Percentiles rank a stretch among this genome's conserved stretches.
Evolutionary conservation across 2,329 filamentous ascomycete genomes (phyloP).

Genomic region (Clarireedia hainanense): DNA sequence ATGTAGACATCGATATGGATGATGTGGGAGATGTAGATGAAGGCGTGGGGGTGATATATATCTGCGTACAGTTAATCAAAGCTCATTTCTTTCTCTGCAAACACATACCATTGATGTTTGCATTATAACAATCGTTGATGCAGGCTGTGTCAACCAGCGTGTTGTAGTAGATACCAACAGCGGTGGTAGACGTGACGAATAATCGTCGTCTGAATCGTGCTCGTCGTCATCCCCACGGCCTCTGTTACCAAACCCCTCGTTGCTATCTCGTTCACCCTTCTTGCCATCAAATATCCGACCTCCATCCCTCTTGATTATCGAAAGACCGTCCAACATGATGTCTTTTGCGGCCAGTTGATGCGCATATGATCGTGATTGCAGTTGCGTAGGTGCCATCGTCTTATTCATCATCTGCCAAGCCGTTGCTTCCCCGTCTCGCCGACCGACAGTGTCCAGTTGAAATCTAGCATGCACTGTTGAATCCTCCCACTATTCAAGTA

Average conservation of each 20-base stretch:
- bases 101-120: neutral
- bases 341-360: constrained; percentile 12
- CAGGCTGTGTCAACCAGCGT: neutral
- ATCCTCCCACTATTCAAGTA: constrained; percentile 7
- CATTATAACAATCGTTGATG: neutral
- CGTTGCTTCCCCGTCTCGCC: constrained; percentile 14
- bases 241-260: too few relatives aligned
- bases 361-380: constrained; percentile 13
- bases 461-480: constrained; percentile 19
- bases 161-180: neutral
- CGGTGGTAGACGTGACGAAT: neutral
- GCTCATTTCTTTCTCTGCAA: neutral
- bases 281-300: neutral
- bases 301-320: constrained; percentile 6
- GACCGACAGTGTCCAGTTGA: constrained; percentile 18
- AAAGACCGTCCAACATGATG: neutral
- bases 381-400: constrained; percentile 27
- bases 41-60: neutral
- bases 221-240: neutral
- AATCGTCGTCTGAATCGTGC: constrained; percentile 3
- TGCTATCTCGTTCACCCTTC: neutral
- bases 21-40: neutral
- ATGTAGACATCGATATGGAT: neutral
- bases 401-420: constrained; percentile 25
- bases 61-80: neutral